These are phyloP conservation scores for Simplicillium aogashimaense DNA, from an alignment of 2,329 filamentous ascomycete species.

Conservation along the genomic window DNA sequence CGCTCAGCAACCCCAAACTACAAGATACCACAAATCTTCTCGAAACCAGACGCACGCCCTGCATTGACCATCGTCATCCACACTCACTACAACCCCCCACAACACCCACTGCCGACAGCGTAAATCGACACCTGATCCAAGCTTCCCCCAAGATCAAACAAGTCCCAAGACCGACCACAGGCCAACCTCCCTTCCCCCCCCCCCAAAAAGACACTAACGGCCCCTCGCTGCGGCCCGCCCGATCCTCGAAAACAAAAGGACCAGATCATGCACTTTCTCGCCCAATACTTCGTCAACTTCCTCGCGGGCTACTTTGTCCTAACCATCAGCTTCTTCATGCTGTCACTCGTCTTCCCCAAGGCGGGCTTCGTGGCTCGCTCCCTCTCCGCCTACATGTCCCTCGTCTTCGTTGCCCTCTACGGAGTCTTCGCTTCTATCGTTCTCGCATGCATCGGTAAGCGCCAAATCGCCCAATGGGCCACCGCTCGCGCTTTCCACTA, in stretches of 20 bases:
- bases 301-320: constrained; percentile 40
- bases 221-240: too few species aligned
- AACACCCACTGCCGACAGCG: too few species aligned
- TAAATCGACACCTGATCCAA: too few species aligned
- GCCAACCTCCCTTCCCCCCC: neutral
- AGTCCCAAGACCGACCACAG: neutral
- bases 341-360: constrained; percentile 47
- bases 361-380: constrained; percentile 61
- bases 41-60: too few species aligned
- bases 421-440: constrained; percentile 66
- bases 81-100: too few species aligned
- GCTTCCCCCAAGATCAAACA: too few species aligned
- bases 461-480: constrained; percentile 77
- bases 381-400: constrained; percentile 53
- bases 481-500: constrained; percentile 71
- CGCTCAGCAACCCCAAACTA: too few species aligned
- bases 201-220: neutral
- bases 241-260: neutral
- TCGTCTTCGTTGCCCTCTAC: constrained; percentile 55
- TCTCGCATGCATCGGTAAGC: constrained; percentile 61
- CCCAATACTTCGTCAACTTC: constrained; percentile 33
- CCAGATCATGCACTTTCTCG: constrained; percentile 23
- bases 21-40: too few species aligned
- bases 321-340: constrained; percentile 48
- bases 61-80: too few species aligned